Conservation (phyloP, 2,329 filamentous ascomycete species). For the Cladophialophora psammophila region DNA sequence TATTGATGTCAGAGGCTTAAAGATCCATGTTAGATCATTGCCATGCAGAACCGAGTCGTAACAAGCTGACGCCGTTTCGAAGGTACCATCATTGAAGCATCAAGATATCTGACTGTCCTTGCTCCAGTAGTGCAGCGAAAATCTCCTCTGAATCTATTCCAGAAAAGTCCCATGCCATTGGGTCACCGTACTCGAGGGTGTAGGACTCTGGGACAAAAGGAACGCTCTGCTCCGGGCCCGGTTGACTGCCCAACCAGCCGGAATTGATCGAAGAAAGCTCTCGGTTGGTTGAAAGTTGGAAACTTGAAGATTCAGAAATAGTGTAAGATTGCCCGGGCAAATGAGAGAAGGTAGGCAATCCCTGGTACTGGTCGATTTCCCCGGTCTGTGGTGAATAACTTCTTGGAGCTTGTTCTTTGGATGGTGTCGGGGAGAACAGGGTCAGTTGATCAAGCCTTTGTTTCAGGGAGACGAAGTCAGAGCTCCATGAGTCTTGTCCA, state of each 20-base stretch:
- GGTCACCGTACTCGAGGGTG: not conserved
- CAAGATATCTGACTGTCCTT: not conserved
- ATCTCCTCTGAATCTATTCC: constrained; percentile 28
- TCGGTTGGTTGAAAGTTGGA: not conserved
- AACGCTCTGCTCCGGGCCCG: not conserved
- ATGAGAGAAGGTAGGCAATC: not conserved
- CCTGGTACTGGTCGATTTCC: not conserved
- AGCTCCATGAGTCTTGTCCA: not conserved
- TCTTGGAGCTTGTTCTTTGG: not conserved
- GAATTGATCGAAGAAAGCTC: not conserved
- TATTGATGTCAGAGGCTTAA: no score
- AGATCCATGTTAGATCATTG: no score
- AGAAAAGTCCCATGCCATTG: constrained; percentile 25
- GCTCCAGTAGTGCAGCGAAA: constrained; percentile 19
- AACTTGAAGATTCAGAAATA: not conserved
- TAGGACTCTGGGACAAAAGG: constrained; percentile 7
- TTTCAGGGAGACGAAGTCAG: not conserved
- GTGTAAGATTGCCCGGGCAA: not conserved
- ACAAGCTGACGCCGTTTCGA: not conserved
- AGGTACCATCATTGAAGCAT: not conserved
- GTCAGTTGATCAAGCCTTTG: constrained; percentile 12
- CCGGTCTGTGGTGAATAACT: not conserved
- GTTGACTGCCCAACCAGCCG: constrained; percentile 1
- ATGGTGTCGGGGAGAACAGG: constrained; percentile 3
- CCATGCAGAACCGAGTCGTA: no score